phyloP scores from a whole-genome alignment of 495 filamentous ascomycete species.

The Podospora fimiseda region DNA sequence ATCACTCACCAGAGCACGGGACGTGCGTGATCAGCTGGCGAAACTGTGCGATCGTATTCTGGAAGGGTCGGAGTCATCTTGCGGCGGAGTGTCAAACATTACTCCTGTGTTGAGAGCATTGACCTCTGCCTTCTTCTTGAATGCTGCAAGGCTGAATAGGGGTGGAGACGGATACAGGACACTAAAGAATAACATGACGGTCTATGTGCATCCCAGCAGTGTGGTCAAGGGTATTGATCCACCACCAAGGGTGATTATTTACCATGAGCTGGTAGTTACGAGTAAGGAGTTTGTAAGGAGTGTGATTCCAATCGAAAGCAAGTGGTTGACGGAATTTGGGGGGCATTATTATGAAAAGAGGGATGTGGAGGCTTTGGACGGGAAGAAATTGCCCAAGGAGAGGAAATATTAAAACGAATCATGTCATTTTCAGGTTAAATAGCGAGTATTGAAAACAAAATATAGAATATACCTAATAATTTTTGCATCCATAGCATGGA shows the following conservation, averaged over 20 bases:
- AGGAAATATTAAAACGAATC: conserved; percentile 28
- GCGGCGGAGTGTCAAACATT: conserved; percentile 65
- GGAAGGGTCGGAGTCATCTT: conserved; percentile 68
- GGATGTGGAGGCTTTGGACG: conserved; percentile 75
- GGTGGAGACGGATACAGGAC: conserved; percentile 91
- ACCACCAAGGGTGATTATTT: conserved; percentile 73
- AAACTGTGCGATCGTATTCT: conserved; percentile 85
- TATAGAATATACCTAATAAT: too few relatives aligned
- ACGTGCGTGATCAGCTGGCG: conserved; percentile 90
- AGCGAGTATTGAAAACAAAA: too few relatives aligned
- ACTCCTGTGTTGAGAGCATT: conserved; percentile 79
- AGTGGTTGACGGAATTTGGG: conserved; percentile 86
- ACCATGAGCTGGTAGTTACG: conserved; percentile 87
- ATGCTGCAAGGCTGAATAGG: conserved; percentile 78
- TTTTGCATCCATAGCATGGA: too few relatives aligned
- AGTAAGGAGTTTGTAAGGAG: conserved; percentile 92
- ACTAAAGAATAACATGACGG: conserved; percentile 83
- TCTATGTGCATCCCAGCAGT: conserved; percentile 82
- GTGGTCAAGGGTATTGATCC: conserved; percentile 77
- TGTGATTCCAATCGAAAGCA: conserved; percentile 73
- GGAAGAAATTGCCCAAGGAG: conserved; percentile 55
- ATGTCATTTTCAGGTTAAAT: too few relatives aligned
- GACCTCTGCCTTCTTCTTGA: conserved; percentile 90
- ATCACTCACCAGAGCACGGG: conserved; percentile 74
- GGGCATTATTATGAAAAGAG: conserved; percentile 95